Base-by-base conservation (phyloP, 78 protist genomes). In the Chrysochromulina parva region DNA sequence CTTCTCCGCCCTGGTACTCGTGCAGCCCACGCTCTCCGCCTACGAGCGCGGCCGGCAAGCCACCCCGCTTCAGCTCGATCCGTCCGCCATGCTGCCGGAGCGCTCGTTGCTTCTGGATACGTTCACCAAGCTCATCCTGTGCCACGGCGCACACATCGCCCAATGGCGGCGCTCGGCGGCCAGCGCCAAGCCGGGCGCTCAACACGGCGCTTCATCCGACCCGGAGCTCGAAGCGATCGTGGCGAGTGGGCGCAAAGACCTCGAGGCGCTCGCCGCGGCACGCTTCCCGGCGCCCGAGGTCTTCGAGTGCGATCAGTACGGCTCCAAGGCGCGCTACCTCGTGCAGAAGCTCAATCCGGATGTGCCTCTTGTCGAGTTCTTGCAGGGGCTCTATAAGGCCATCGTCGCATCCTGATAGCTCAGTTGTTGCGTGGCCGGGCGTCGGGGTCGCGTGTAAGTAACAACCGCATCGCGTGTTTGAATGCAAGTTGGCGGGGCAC, bases 291-390 rank as follows among this genome's bases (percentile, higher is more conserved):
- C 82, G 53, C 82, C 82, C 28, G 24, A 11, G 57, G 3, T 48
- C 13, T 17, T 74, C 55, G 82, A 74, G 55, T 74, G 82, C 82
- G 82, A 74, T 2, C 82, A 74, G 82, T 6, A 3, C 82, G 1
- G 28, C 54, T 74, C 82, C 24, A 74, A 74, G 55, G 53, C 82
- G n/a, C 82, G 82, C 58, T 74, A 74, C 82, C 82, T 74, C 24
- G 55, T n/a, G 50, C 82, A 74, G 24, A 74, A 74, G 55, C 28
- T 74, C 19, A 74, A 74, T 19, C 82, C 82, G 26, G 82, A 74
- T 24, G 82, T 74, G 57, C 82, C 82, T 13, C 55, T 74, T 19
- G 38, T 55, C 55, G 26, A 6, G 16, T 74, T 74, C 55, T 7
- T 74, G 57, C 57, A 74, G 11, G 55, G 82, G 20, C 55, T 74